Base-by-base conservation (phyloP, 2,329 filamentous ascomycete species). In the Fusarium duplospermum region DNA sequence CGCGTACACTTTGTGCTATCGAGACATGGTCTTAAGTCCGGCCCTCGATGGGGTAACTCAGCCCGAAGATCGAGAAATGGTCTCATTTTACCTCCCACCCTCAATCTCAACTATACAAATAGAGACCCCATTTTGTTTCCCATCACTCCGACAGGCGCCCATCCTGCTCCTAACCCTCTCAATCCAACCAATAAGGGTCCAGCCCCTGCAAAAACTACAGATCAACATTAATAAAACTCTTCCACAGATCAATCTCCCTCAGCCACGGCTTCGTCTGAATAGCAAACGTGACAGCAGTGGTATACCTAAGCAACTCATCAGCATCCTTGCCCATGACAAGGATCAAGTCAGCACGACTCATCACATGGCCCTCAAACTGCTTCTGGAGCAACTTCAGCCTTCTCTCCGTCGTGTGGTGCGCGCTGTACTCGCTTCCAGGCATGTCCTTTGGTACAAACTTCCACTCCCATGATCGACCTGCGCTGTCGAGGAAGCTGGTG, bases 361-460 rank as follows among this genome's bases (percentile, higher is more conserved):
- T 36, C 29, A 80, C 75, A 4, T 66, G 64, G n/a, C 65, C 69
- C 5, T 54, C 66, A 66, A 80, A 70, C 60, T 77, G 67, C 36
- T 54, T 33, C 22, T 47, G 38, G 18, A 79, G 24, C 22, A 70
- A 13, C 2, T 75, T 72, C 20, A 81, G 3, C 16, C 78, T 63
- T 6, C 7, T 67, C 2, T 27, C 22, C 1, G 67, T 65, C 0
- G 61, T 62, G 0, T 68, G 36, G 16, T 81, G 78, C 4, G 64
- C 38, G 56, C 71, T 80, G 1, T 69, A 76, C 58, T 80, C 78
- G 64, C 78, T 80, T 4, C 69, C 75, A 0, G 70, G 70, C 72
- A 80, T 76, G 27, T 81, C 79, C 50, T 80, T 80, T 0, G 78
- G 77, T 14, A 80, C 64, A 66, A 80, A 81, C 31, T 75, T 78